phyloP scores from a whole-genome alignment of 768 basidiomycete species.

The Atractiella rhizophila region DNA sequence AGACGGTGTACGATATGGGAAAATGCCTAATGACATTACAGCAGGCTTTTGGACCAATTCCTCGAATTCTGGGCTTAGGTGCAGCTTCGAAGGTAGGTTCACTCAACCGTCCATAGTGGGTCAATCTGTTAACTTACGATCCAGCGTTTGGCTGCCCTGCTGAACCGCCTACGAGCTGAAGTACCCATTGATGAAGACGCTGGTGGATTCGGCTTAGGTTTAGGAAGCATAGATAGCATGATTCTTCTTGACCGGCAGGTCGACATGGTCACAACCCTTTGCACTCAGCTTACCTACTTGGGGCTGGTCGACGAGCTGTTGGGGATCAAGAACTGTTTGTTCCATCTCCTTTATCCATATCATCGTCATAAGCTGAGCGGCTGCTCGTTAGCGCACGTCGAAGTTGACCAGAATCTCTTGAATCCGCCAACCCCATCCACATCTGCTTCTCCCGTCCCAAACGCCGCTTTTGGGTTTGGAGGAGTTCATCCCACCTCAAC shows the following conservation, averaged over 20 bases:
- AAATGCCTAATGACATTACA: constrained; percentile 64
- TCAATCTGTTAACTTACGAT: constrained; percentile 10
- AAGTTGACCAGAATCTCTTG: constrained; percentile 22
- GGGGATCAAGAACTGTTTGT: constrained; percentile 64
- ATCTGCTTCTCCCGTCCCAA: too few species aligned
- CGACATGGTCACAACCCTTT: constrained; percentile 83
- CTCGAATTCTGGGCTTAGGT: constrained; percentile 78
- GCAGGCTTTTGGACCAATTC: constrained; percentile 62
- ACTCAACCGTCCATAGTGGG: background rate
- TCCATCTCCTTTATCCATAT: background rate
- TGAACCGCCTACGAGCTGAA: constrained; percentile 36
- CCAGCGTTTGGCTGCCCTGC: constrained; percentile 49
- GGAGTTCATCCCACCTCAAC: constrained; percentile 10
- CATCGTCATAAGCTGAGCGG: too few species aligned
- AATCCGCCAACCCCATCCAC: constrained; percentile 13
- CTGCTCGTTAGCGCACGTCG: constrained; percentile 22
- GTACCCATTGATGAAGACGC: constrained; percentile 15
- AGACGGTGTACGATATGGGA: constrained; percentile 62
- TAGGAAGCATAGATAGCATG: constrained; percentile 51
- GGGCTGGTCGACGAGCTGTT: constrained; percentile 82
- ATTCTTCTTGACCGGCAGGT: constrained; percentile 70
- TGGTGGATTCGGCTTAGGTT: constrained; percentile 22
- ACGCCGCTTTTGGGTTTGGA: too few species aligned
- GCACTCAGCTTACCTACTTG: constrained; percentile 89
- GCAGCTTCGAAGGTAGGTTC: constrained; percentile 31